Conservation (phyloP, 306 rosid genomes). For the Inga leiocalycina region DNA sequence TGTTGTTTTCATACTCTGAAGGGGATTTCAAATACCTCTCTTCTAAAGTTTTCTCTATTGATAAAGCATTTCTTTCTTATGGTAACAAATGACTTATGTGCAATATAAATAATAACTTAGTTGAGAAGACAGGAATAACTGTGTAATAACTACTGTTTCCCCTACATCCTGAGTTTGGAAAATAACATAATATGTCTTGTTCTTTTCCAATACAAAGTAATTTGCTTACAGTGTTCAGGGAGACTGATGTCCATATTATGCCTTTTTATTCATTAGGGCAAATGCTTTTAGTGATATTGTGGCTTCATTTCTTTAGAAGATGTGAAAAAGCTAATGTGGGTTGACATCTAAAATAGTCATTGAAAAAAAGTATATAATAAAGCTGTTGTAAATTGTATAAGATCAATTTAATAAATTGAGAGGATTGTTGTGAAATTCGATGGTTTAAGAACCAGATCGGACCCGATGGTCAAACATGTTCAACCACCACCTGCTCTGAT, state of each 20-base stretch:
- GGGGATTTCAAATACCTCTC: neutral
- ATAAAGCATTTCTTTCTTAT: neutral
- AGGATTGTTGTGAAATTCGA: neutral
- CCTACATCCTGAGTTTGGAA: neutral
- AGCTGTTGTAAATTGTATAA: neutral
- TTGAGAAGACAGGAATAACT: neutral
- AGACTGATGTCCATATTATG: neutral
- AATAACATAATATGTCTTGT: neutral
- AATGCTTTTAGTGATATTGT: neutral
- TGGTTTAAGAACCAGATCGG: neutral
- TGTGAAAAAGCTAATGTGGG: neutral
- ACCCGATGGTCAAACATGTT: neutral
- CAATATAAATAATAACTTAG: neutral
- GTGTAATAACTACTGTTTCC: constrained; percentile 8
- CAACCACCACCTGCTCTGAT: neutral
- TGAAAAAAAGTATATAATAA: neutral
- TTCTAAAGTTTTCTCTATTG: neutral
- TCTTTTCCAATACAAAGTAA: neutral
- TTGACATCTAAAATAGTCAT: neutral
- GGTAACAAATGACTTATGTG: neutral
- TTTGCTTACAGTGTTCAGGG: neutral
- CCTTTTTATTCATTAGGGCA: neutral
- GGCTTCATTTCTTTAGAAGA: neutral
- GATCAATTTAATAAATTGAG: neutral
- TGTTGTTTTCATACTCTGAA: neutral